These are phyloP conservation scores for Trichoderma brevicompactum DNA, from an alignment of 2,329 filamentous ascomycete genomes.

Conservation along the genomic window DNA sequence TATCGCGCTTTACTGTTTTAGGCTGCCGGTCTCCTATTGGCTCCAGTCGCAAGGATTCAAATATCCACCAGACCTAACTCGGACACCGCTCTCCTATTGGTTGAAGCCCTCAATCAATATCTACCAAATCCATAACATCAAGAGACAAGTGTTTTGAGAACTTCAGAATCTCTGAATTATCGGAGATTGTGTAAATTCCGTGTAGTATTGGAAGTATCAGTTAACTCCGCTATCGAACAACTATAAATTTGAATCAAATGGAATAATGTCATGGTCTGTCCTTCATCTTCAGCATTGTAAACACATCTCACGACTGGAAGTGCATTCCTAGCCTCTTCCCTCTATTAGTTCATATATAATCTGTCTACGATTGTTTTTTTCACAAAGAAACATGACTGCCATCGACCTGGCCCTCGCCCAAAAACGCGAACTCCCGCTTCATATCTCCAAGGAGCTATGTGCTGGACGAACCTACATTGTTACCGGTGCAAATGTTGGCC, in stretches of 20 bases:
- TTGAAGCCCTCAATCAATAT: background rate
- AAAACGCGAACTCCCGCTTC: slow-evolving; percentile 1
- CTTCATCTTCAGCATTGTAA: background rate
- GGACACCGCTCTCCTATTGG: slow-evolving; percentile 1
- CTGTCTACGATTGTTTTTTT: background rate
- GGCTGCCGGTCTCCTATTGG: slow-evolving; percentile 10
- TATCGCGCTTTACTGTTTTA: background rate
- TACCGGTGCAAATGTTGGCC: slow-evolving; percentile 48
- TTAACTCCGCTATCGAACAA: background rate
- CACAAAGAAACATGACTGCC: background rate
- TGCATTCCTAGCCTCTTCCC: background rate
- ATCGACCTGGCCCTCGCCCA: background rate
- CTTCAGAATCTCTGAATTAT: background rate
- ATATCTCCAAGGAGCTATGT: slow-evolving; percentile 9
- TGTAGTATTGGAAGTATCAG: background rate
- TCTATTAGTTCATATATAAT: background rate
- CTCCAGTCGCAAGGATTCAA: rapidly evolving
- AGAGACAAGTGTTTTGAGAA: background rate
- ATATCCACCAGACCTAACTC: background rate
- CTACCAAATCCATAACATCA: background rate
- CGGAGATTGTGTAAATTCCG: slow-evolving; percentile 13
- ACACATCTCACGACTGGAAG: background rate
- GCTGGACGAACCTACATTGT: slow-evolving; percentile 38
- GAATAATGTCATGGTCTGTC: background rate
- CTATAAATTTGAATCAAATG: background rate